Evolutionary conservation across 257 asterid species (phyloP), one percentile per base, ranked within the genome.

Genomic region (Eustoma russellianum): DNA sequence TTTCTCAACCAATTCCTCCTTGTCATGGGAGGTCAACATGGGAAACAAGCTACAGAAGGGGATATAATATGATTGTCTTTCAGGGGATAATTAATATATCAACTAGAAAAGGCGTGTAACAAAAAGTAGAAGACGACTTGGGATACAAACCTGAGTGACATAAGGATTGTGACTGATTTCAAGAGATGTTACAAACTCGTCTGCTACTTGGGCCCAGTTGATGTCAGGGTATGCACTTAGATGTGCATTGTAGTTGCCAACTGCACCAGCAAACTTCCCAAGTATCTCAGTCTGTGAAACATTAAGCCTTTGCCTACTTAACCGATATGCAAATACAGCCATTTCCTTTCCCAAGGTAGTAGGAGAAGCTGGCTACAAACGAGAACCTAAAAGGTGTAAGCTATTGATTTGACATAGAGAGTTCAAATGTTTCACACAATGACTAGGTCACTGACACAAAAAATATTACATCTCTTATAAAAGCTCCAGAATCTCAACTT

Each of bases 201-300:
- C 66, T 1, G 77, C 77, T 17, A 77, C 41, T 24, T 54, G 60
- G 28, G 77, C 75, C 83, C 83, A 77, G 64, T 73, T 64, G 38
- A 77, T 53, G 46, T 67, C 68, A 49, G 80, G 83, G 57, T 77
- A 77, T 7, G 83, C 80, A 52, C 64, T 70, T 24, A 70, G 5
- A 67, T 77, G 83, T 57, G 83, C 83, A 67, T 73, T 77, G 52
- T 77, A 77, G 65, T 77, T 77, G 35, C 83, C 83, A 48, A 77
- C 83, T 19, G 83, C 83, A 41, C 83, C 83, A 55, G 79, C 80
- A 53, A 77, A 70, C 64, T 77, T 77, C 64, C 83, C 83, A 5
- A 70, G 65, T 54, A 77, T 67, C 62, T 73, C 53, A 51, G 62
- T 51, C 57, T 70, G 46, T 33, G 73, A 70, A 34, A 77, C 57